Percentiles rank a stretch among this genome's conserved stretches.
Evolutionary conservation across 2,329 filamentous ascomycete genomes (phyloP).

Genomic region (Diaporthe eres): DNA sequence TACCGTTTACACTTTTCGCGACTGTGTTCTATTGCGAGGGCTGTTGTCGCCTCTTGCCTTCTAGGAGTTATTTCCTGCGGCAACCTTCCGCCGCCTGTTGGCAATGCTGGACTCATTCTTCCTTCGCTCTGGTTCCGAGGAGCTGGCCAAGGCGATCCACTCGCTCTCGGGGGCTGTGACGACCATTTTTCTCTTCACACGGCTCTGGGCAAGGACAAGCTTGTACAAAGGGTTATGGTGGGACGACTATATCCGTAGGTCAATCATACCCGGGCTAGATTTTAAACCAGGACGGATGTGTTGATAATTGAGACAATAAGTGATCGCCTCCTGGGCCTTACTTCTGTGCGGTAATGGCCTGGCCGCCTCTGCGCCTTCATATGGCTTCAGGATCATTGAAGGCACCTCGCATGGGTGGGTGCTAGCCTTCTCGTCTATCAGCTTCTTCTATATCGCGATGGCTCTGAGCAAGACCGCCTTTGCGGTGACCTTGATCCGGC

Average conservation of each 20-base stretch:
- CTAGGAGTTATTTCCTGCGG: background rate
- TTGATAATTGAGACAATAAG: background rate
- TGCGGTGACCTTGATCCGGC: conserved; percentile 33
- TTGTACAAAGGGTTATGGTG: conserved; percentile 35
- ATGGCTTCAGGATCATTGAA: conserved; percentile 34
- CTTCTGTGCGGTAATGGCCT: conserved; percentile 34
- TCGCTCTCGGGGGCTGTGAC: conserved; percentile 30
- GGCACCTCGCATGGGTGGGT: conserved; percentile 26
- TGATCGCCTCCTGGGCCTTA: conserved; percentile 36
- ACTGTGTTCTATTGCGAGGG: too few species aligned
- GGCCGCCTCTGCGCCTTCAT: conserved; percentile 30
- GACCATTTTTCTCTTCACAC: conserved; percentile 36
- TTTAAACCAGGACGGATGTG: background rate
- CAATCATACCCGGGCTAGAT: background rate
- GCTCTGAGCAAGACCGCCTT: conserved; percentile 38
- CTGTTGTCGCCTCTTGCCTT: too few species aligned
- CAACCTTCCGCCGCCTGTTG: background rate
- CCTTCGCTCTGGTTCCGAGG: conserved; percentile 29
- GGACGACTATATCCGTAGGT: conserved; percentile 38
- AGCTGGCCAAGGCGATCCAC: conserved; percentile 38
- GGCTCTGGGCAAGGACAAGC: conserved; percentile 34
- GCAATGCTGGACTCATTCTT: conserved; percentile 30
- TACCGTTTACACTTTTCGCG: too few species aligned
- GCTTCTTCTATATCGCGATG: conserved; percentile 35
- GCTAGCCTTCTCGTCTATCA: conserved; percentile 25